These are phyloP conservation scores for Ganoderma sp. DNA, from an alignment of 1,284 basidiomycete species.

Conservation along the genomic window DNA sequence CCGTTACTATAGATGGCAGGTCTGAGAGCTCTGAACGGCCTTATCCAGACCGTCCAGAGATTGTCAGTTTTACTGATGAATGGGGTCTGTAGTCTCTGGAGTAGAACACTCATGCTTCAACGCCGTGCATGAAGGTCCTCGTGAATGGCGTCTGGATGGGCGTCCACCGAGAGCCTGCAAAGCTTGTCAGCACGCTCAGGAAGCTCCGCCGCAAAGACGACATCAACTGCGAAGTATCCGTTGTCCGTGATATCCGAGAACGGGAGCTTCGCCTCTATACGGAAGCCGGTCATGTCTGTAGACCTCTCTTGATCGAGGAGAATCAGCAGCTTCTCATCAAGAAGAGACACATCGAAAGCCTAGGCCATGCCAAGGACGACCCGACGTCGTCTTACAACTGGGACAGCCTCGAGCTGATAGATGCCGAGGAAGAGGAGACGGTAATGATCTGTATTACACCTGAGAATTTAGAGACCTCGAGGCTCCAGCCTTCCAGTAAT, in stretches of 20 bases:
- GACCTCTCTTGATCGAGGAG: constrained; percentile 97
- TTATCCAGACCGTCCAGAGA: too few relatives aligned
- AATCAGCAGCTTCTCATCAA: constrained; percentile 84
- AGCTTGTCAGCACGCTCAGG: constrained; percentile 92
- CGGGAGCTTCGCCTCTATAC: constrained; percentile 94
- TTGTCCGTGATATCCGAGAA: constrained; percentile 97
- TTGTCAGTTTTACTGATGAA: too few relatives aligned
- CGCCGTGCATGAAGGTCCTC: constrained; percentile 94
- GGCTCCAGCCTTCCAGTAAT: constrained; percentile 68
- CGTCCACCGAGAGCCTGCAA: constrained; percentile 94
- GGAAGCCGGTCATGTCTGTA: constrained; percentile 95
- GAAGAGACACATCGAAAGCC: constrained; percentile 85
- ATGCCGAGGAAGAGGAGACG: constrained; percentile 99
- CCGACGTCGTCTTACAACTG: constrained; percentile 68
- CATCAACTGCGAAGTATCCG: constrained; percentile 94
- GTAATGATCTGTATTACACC: constrained; percentile 99
- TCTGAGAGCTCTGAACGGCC: too few relatives aligned
- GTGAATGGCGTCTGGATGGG: constrained; percentile 99
- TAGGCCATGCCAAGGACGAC: constrained; percentile 54
- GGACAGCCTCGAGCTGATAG: constrained; percentile 91
- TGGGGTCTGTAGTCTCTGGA: constrained; percentile 95
- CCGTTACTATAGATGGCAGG: too few relatives aligned
- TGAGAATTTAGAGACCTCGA: constrained; percentile 90
- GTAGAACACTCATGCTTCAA: constrained; percentile 85
- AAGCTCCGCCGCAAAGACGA: constrained; percentile 93